Evolutionary conservation across 176 grass and related monocot species (phyloP).

Genomic region (Dactylis glomerata): DNA sequence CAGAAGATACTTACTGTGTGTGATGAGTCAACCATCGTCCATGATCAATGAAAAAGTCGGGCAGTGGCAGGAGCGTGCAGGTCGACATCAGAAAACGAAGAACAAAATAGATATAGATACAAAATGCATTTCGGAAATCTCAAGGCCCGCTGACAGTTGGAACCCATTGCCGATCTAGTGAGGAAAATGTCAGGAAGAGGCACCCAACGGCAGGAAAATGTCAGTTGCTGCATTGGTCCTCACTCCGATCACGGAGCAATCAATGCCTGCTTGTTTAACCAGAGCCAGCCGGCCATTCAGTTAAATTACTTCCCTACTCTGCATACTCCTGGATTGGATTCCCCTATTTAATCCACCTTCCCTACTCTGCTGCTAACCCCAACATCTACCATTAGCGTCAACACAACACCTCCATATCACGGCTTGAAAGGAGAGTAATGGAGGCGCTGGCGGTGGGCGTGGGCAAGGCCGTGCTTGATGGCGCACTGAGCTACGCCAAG

Average conservation of each 20-base stretch:
- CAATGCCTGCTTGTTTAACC: background rate
- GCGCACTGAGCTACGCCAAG: background rate
- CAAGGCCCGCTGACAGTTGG: too few species aligned
- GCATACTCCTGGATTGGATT: background rate
- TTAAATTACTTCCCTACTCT: background rate
- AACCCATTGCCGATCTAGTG: too few species aligned
- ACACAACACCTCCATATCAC: background rate
- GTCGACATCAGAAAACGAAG: background rate
- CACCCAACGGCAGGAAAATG: too few species aligned
- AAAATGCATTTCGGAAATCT: too few species aligned
- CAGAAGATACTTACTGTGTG: too few species aligned
- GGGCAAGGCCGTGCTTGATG: constrained; percentile 29
- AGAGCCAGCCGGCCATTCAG: background rate
- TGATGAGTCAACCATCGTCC: background rate
- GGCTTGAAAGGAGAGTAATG: constrained; percentile 5
- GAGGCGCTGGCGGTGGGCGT: background rate
- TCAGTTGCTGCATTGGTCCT: too few species aligned
- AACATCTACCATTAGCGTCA: background rate
- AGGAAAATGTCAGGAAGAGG: too few species aligned
- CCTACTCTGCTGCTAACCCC: background rate
- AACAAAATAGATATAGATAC: too few species aligned
- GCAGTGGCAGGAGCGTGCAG: background rate
- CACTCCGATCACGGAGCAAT: background rate
- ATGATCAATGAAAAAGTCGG: background rate
- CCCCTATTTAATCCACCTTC: background rate